These are phyloP conservation scores for Skeletonema tropicum DNA, from an alignment of 108 stramenopile genomes.

Conservation along the genomic window DNA sequence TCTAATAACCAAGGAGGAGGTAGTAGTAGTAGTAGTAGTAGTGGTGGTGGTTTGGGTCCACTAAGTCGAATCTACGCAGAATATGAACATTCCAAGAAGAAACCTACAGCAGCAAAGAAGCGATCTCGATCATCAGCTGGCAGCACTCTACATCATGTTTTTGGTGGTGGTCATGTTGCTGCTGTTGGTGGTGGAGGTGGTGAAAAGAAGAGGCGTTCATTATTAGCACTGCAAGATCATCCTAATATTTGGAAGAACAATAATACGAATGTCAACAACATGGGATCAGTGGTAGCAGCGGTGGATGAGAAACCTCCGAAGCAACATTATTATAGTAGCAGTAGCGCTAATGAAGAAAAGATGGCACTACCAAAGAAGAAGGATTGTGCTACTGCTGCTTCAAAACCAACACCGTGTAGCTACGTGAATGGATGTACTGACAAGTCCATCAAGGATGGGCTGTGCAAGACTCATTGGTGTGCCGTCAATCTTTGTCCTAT, in stretches of 20 bases:
- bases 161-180: no score
- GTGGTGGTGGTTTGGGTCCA: neutral
- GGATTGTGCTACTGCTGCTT: no score
- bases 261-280: neutral
- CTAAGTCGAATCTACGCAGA: neutral
- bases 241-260: neutral
- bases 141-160: no score
- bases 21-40: no score
- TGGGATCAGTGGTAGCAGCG: neutral
- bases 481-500: neutral
- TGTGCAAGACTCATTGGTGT: neutral
- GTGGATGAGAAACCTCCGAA: no score
- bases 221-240: neutral
- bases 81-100: neutral
- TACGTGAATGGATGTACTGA: neutral
- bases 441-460: neutral
- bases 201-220: neutral
- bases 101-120: neutral
- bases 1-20: neutral
- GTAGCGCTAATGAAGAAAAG: no score
- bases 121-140: neutral
- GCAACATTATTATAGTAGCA: no score
- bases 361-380: no score
- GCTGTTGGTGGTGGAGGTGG: neutral
- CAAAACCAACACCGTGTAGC: neutral